These are phyloP conservation scores for Globisporangium acanthophoron DNA, from an alignment of 352 stramenopile genomes.

Conservation along the genomic window DNA sequence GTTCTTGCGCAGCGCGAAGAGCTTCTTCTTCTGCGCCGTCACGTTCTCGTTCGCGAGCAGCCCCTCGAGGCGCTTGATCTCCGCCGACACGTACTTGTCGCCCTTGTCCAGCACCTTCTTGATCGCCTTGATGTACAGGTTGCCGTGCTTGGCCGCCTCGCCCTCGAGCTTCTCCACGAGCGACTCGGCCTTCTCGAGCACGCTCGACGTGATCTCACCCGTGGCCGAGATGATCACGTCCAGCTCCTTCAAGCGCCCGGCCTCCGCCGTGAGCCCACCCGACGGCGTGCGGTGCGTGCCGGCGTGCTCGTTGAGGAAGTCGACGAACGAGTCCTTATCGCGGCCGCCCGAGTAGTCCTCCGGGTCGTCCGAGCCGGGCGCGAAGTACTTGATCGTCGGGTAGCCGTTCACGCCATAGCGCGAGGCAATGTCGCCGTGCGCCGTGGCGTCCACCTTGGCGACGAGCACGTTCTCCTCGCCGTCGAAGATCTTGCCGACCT, in stretches of 20 bases:
- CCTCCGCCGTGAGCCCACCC: slow-evolving; percentile 62
- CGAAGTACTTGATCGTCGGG: slow-evolving; percentile 92
- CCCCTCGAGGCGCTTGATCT: slow-evolving; percentile 78
- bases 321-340: slow-evolving; percentile 81
- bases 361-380: slow-evolving; percentile 63
- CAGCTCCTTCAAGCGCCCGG: slow-evolving; percentile 77
- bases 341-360: slow-evolving; percentile 84
- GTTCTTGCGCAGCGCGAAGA: slow-evolving; percentile 89
- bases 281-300: slow-evolving; percentile 77
- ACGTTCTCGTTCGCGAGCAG: slow-evolving; percentile 83
- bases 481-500: slow-evolving; percentile 68
- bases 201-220: slow-evolving; percentile 55
- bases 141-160: slow-evolving; percentile 65
- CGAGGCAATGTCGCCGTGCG: slow-evolving; percentile 43
- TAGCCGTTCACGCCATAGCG: slow-evolving; percentile 88
- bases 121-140: slow-evolving; percentile 86
- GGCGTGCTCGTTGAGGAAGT: slow-evolving; percentile 90
- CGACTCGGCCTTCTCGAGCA: slow-evolving; percentile 71
- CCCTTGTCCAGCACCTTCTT: slow-evolving; percentile 90
- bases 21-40: slow-evolving; percentile 81
- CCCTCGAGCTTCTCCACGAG: slow-evolving; percentile 66
- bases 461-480: slow-evolving; percentile 78
- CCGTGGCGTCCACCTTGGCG: slow-evolving; percentile 81
- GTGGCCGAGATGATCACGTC: slow-evolving; percentile 78
- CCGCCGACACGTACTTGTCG: slow-evolving; percentile 68